Conservation (phyloP, 2,329 filamentous ascomycete genomes). For the Juglanconis sp. region DNA sequence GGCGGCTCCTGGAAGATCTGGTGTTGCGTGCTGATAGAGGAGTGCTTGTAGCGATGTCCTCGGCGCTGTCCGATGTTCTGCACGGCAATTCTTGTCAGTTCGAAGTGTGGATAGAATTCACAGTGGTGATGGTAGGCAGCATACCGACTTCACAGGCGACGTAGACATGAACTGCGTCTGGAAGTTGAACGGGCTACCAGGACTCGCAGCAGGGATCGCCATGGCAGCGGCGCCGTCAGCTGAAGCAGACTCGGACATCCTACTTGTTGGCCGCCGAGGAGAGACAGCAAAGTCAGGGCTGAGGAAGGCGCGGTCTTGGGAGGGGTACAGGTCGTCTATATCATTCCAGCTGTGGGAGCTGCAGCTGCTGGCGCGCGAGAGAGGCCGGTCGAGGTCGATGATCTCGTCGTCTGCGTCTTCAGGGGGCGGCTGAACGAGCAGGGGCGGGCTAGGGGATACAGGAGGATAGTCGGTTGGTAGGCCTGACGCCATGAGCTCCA, state of each 20-base stretch:
- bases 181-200: slow-evolving; percentile 83
- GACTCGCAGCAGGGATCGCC: slow-evolving; percentile 21
- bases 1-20: slow-evolving; percentile 95
- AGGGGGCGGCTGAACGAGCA: slow-evolving; percentile 42
- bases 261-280: slow-evolving; percentile 25
- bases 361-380: slow-evolving; percentile 21
- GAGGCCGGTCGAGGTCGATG: slow-evolving; percentile 24
- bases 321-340: slow-evolving; percentile 13
- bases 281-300: slow-evolving; percentile 22
- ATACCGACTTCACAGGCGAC: slow-evolving; percentile 72
- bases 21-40: slow-evolving; percentile 80
- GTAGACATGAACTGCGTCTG: slow-evolving; percentile 76
- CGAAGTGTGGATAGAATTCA: not conserved
- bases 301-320: slow-evolving; percentile 23
- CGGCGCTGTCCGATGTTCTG: slow-evolving; percentile 87
- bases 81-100: not conserved
- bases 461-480: slow-evolving; percentile 59
- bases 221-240: slow-evolving; percentile 23
- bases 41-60: slow-evolving; percentile 97
- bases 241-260: slow-evolving; percentile 33
- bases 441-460: slow-evolving; percentile 62
- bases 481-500: slow-evolving; percentile 52
- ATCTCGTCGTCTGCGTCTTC: slow-evolving; percentile 28
- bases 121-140: slow-evolving; percentile 26
- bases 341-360: slow-evolving; percentile 19